Conservation (phyloP, 2,329 filamentous ascomycete species). For the Alternaria sp. region DNA sequence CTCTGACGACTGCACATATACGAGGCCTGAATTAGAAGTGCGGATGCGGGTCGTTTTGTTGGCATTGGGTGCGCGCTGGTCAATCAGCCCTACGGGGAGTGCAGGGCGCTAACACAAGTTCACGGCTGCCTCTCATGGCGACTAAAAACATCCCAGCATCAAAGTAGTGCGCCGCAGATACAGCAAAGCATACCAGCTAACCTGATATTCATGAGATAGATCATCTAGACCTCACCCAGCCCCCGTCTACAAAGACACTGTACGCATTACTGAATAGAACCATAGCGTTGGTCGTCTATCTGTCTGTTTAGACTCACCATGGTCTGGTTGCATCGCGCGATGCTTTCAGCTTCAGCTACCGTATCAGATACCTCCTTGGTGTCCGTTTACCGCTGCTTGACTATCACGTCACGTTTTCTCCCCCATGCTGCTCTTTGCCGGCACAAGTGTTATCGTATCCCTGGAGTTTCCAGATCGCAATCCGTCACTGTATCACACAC, state of each 20-base stretch:
- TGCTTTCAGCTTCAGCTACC: background rate
- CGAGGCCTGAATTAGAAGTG: constrained; percentile 9
- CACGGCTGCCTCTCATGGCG: background rate
- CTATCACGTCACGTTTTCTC: background rate
- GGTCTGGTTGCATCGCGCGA: background rate
- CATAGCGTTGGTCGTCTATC: background rate
- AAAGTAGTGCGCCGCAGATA: background rate
- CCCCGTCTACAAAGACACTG: background rate
- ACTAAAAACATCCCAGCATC: background rate
- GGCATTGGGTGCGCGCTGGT: background rate
- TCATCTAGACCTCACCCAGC: background rate
- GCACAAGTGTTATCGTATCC: background rate
- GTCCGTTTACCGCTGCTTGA: background rate
- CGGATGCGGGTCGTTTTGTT: constrained; percentile 3
- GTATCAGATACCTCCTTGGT: background rate
- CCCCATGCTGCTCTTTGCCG: background rate
- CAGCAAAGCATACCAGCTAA: background rate
- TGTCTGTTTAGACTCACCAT: background rate
- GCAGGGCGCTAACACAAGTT: constrained; percentile 1
- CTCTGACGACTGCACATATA: constrained; percentile 1
- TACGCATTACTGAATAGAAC: background rate
- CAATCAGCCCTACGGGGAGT: background rate
- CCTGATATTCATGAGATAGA: background rate
- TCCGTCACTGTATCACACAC: background rate
- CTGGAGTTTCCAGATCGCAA: background rate